Evolutionary conservation across 306 rosid genomes (phyloP).

Genomic region (Prunus mume): DNA sequence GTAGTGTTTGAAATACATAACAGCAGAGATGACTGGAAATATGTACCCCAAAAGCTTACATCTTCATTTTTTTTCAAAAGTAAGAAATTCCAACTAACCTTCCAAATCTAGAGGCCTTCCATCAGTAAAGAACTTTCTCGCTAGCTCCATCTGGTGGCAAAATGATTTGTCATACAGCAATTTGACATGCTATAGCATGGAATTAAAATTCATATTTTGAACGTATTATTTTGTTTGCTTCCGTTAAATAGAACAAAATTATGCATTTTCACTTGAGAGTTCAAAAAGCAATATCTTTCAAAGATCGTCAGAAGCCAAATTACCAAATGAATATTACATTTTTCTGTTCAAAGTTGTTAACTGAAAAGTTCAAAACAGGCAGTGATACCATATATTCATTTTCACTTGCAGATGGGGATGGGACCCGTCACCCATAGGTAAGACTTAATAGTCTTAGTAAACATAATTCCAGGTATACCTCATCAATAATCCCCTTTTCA

Average conservation of each 20-base stretch:
- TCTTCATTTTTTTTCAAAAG: constrained; percentile 11
- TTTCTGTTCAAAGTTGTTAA: neutral
- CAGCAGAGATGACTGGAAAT: neutral
- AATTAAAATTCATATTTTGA: neutral
- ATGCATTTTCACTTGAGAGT: neutral
- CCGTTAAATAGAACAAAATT: neutral
- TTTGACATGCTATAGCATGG: neutral
- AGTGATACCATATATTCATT: neutral
- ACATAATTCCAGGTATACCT: constrained; percentile 47
- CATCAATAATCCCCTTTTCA: constrained; percentile 85
- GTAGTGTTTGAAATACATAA: neutral
- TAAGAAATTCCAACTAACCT: constrained; percentile 50
- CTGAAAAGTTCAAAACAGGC: neutral
- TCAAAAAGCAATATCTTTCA: neutral
- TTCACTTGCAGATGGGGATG: neutral
- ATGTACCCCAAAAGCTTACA: neutral
- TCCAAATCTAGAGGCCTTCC: constrained; percentile 79
- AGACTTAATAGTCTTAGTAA: neutral
- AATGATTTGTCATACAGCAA: constrained; percentile 15
- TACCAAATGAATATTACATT: neutral
- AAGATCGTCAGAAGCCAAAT: neutral
- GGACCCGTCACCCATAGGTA: neutral
- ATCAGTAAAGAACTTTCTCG: constrained; percentile 72
- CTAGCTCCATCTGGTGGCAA: constrained; percentile 72
- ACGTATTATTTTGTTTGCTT: neutral